A percentile compares a stretch with the other conserved stretches of the same genome.
These are phyloP conservation scores for Ceraceosorus guamensis DNA, from an alignment of 1,284 basidiomycete species.

Conservation along the genomic window DNA sequence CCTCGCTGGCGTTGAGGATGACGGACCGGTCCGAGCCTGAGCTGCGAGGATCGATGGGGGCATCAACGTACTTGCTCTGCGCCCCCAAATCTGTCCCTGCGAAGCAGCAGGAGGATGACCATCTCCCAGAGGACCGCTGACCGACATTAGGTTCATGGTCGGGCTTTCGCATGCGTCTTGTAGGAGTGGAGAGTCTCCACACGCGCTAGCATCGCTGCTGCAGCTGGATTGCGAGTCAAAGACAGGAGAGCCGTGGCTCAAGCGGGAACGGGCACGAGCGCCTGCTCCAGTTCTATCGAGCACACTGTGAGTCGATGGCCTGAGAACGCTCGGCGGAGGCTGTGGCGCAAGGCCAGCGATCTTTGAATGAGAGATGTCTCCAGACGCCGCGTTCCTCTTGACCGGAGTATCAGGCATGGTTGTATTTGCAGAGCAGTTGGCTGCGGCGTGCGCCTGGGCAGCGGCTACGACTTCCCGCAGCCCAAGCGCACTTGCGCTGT, in stretches of 20 bases:
- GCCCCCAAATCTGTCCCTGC: too few species aligned
- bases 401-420: constrained; percentile 51
- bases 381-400: constrained; percentile 18
- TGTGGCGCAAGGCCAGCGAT: background rate
- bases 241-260: background rate
- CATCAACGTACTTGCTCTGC: background rate
- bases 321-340: constrained; percentile 1
- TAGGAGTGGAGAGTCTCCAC: constrained; percentile 19
- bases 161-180: constrained; percentile 30
- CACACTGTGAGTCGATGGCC: background rate
- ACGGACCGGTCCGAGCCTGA: background rate
- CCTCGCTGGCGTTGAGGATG: too few species aligned
- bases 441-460: constrained; percentile 28
- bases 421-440: constrained; percentile 9
- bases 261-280: too few species aligned
- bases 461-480: constrained; percentile 43
- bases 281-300: too few species aligned
- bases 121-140: background rate
- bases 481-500: constrained; percentile 17
- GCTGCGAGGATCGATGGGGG: background rate
- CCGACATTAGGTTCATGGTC: constrained; percentile 19
- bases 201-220: constrained; percentile 6
- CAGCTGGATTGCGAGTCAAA: background rate
- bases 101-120: too few species aligned
- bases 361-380: background rate